Conservation (phyloP, 2,329 filamentous ascomycete genomes). For the Diaporthe sp. region DNA sequence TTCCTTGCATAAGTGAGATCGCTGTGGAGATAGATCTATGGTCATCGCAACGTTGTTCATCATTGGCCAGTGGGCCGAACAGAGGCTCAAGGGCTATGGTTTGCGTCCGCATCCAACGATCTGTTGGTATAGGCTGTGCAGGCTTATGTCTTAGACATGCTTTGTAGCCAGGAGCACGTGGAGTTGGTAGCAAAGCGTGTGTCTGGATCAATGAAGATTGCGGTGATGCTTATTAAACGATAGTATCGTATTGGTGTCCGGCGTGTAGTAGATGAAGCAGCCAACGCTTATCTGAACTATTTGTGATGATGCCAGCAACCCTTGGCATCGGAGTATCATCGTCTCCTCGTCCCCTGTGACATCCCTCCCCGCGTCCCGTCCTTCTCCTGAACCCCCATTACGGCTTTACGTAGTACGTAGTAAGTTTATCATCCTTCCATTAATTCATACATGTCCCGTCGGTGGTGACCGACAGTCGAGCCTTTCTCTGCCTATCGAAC, state of each 20-base stretch:
- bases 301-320: constrained; percentile 35
- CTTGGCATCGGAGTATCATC: constrained; percentile 40
- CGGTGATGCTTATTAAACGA: constrained; percentile 14
- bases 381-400: constrained; percentile 32
- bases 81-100: not conserved
- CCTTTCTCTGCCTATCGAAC: not conserved
- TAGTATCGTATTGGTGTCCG: constrained; percentile 24
- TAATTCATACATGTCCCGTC: constrained; percentile 33
- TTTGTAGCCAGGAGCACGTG: not conserved
- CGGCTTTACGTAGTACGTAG: constrained; percentile 37
- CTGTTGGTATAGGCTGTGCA: too few species aligned
- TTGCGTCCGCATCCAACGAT: not conserved
- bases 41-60: not conserved
- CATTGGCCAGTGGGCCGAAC: not conserved
- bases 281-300: constrained; percentile 32
- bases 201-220: not conserved
- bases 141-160: not conserved
- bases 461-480: not conserved
- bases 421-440: constrained; percentile 32
- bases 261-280: constrained; percentile 36
- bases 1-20: constrained; percentile 43
- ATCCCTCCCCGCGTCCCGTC: too few species aligned
- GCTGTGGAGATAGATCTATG: not conserved
- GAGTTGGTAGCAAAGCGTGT: not conserved
- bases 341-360: constrained; percentile 19